Evolutionary conservation across 1,284 basidiomycete species (phyloP).

Genomic region (Ustilago trichophora): DNA sequence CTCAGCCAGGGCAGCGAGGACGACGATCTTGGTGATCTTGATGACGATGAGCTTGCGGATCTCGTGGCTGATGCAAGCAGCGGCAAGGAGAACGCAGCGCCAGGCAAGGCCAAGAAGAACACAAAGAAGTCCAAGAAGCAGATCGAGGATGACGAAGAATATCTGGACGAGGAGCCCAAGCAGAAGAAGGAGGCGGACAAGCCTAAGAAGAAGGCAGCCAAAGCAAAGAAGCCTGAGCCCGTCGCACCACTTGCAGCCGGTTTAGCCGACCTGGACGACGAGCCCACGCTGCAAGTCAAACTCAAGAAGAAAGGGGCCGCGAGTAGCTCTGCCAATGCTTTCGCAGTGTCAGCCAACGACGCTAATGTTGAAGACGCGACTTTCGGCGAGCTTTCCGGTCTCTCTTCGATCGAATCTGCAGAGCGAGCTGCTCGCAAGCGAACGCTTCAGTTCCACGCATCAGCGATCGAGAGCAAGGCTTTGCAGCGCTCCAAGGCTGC

Average conservation of each 20-base stretch:
- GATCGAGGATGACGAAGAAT: conserved; percentile 10
- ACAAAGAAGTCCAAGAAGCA: conserved; percentile 20
- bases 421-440: conserved; percentile 57
- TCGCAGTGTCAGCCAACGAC: conserved; percentile 19
- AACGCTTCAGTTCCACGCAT: conserved; percentile 63
- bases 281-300: conserved; percentile 37
- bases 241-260: conserved; percentile 44
- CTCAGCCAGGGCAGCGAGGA: conserved; percentile 49
- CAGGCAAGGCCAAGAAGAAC: conserved; percentile 13
- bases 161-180: conserved; percentile 11
- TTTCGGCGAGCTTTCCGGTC: conserved; percentile 58
- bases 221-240: conserved; percentile 27
- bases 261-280: conserved; percentile 42
- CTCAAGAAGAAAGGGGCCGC: conserved; percentile 31
- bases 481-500: conserved; percentile 42
- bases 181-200: conserved; percentile 18
- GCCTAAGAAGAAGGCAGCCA: conserved; percentile 20
- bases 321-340: conserved; percentile 22
- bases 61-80: conserved; percentile 48
- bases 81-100: conserved; percentile 43
- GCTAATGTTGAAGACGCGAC: conserved; percentile 38
- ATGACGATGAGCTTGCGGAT: conserved; percentile 56
- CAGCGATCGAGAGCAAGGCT: conserved; percentile 44
- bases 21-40: conserved; percentile 51
- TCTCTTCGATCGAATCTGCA: conserved; percentile 51